A percentile compares a stretch with the other conserved stretches of the same genome.
These are phyloP conservation scores for Gamarada debralockiae DNA, from an alignment of 495 filamentous ascomycete genomes.

Conservation along the genomic window DNA sequence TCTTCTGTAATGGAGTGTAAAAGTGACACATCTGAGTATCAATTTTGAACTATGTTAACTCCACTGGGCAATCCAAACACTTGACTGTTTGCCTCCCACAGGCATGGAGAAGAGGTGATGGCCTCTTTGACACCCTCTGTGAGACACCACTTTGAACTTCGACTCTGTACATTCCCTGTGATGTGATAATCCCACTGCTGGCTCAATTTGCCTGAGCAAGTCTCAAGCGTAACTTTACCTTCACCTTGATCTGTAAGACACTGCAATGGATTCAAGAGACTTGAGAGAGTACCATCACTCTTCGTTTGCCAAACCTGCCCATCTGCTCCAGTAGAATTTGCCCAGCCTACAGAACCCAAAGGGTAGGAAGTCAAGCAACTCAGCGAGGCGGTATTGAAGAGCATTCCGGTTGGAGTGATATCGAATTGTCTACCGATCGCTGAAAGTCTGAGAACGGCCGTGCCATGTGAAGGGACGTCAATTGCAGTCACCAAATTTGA, in stretches of 20 bases:
- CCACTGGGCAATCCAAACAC: slow-evolving; percentile 21
- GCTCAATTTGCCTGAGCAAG: background rate
- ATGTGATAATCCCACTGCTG: slow-evolving; percentile 20
- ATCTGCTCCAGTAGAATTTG: slow-evolving; percentile 13
- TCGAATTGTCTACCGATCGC: background rate
- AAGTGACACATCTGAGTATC: too few relatives aligned
- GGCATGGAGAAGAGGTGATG: slow-evolving; percentile 1
- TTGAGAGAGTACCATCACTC: slow-evolving; percentile 10
- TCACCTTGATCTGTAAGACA: slow-evolving; percentile 10
- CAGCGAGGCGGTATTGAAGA: slow-evolving; percentile 21
- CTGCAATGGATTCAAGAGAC: background rate
- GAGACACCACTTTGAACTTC: slow-evolving; percentile 5
- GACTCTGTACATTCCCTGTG: slow-evolving; percentile 13
- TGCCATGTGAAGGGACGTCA: slow-evolving; percentile 17
- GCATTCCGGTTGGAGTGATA: slow-evolving; percentile 16
- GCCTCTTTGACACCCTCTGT: slow-evolving; percentile 6
- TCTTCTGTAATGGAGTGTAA: too few relatives aligned
- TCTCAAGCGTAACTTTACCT: slow-evolving; percentile 1
- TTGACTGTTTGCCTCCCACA: slow-evolving; percentile 13
- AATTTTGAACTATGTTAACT: slow-evolving; percentile 7
- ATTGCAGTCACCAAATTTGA: slow-evolving; percentile 3
- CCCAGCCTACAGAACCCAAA: background rate
- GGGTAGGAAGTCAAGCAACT: slow-evolving; percentile 2
- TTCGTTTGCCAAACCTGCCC: slow-evolving; percentile 18
- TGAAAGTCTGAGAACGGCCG: slow-evolving; percentile 11